Conservation (phyloP, 352 stramenopile genomes). For the Globisporangium middletonii region DNA sequence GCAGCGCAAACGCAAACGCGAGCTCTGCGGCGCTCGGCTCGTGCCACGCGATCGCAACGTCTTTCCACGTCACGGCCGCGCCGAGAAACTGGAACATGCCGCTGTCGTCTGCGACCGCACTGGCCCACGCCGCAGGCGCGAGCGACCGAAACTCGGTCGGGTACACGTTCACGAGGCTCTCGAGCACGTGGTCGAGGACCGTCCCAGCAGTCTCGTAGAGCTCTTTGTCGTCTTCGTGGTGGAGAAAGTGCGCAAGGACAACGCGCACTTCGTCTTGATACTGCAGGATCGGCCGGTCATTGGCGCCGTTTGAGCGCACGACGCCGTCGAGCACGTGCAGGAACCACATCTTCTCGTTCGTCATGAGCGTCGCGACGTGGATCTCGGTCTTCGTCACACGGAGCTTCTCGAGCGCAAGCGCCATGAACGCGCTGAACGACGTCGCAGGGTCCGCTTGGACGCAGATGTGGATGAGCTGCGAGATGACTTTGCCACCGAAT, state of each 20-base stretch:
- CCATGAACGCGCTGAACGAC: constrained; percentile 34
- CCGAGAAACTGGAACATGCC: constrained; percentile 64
- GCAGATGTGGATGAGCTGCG: constrained; percentile 43
- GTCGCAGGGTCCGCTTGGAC: constrained; percentile 36
- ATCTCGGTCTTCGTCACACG: constrained; percentile 26
- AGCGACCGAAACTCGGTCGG: constrained; percentile 58
- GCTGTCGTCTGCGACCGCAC: constrained; percentile 29
- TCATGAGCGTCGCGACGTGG: constrained; percentile 30
- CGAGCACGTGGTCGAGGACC: constrained; percentile 41
- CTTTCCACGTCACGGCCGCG: constrained; percentile 40
- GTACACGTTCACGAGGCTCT: constrained; percentile 43
- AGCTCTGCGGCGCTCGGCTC: constrained; percentile 53
- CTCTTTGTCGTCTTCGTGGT: constrained; percentile 44
- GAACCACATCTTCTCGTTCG: constrained; percentile 65
- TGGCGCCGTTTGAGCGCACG: constrained; percentile 32
- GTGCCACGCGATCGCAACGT: constrained; percentile 48
- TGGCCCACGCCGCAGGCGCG: constrained; percentile 31
- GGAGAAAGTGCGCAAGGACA: constrained; percentile 40
- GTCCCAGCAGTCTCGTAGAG: constrained; percentile 41
- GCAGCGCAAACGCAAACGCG: constrained; percentile 38
- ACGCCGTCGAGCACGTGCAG: constrained; percentile 49
- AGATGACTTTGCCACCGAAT: constrained; percentile 58
- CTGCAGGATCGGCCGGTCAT: constrained; percentile 23
- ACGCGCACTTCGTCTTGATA: constrained; percentile 31
- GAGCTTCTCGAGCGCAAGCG: constrained; percentile 44